Evolutionary conservation across 805 yeast genomes (phyloP).

Genomic region (Lachancea nothofagi): DNA sequence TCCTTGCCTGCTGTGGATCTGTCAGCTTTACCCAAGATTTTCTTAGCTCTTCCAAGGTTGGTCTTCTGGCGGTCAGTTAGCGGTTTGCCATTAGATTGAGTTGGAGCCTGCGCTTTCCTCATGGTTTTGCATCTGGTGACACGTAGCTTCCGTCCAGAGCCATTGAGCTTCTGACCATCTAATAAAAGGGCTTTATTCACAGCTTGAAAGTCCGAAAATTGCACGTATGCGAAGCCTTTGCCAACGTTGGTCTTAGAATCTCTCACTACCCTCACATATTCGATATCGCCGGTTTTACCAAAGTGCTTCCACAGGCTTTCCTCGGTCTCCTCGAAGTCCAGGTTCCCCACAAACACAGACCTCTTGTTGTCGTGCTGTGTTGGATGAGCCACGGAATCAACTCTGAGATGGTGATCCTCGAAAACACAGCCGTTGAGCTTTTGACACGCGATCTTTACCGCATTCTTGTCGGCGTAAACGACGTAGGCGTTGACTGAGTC

Average conservation of each 20-base stretch:
- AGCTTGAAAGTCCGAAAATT: conserved; percentile 65
- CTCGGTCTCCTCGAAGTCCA: conserved; percentile 89
- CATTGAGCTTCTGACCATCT: conserved; percentile 55
- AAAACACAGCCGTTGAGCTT: conserved; percentile 63
- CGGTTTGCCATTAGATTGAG: conserved; percentile 21
- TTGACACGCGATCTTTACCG: conserved; percentile 33
- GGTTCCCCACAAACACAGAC: conserved; percentile 86
- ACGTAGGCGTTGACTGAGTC: conserved; percentile 85
- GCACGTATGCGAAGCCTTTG: conserved; percentile 95
- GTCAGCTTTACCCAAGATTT: conserved; percentile 74
- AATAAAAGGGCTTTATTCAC: conserved; percentile 79
- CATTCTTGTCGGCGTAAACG: conserved; percentile 58
- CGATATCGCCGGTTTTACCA: conserved; percentile 61
- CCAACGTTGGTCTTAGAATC: conserved; percentile 93
- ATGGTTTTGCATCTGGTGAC: conserved; percentile 61
- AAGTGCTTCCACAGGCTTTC: conserved; percentile 85
- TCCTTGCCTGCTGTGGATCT: conserved; percentile 58
- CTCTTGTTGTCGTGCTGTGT: conserved; percentile 76
- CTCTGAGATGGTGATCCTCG: conserved; percentile 71
- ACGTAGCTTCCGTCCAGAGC: conserved; percentile 55
- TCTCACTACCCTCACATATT: conserved; percentile 83
- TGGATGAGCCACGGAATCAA: conserved; percentile 92
- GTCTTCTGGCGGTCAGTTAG: conserved; percentile 68
- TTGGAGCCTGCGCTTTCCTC: conserved; percentile 19
- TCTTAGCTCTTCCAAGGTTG: conserved; percentile 71